A percentile compares a stretch with the other conserved stretches of the same genome.
Evolutionary conservation across 2,329 filamentous ascomycete genomes (phyloP).

Genomic region (Aspergillus sp.): DNA sequence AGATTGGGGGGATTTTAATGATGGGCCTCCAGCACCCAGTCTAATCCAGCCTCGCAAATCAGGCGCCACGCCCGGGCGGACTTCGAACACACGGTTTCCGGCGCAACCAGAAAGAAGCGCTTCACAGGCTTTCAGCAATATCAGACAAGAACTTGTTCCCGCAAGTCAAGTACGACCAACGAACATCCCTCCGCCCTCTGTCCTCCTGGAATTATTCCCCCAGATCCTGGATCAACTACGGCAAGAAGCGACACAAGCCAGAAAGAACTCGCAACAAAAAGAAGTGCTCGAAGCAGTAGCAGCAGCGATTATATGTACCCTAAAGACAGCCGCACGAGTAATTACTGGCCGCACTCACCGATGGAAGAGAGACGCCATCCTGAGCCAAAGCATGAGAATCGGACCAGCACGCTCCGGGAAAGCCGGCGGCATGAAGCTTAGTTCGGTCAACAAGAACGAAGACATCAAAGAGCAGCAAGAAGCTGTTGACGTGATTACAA

Average conservation of each 20-base stretch:
- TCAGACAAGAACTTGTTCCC: conserved; percentile 10
- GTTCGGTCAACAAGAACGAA: conserved; percentile 76
- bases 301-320: conserved; percentile 20
- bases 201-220: conserved; percentile 71
- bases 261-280: conserved; percentile 49
- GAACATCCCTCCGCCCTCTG: conserved; percentile 81
- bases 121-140: conserved; percentile 2
- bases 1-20: conserved; percentile 49
- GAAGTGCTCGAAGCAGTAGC: conserved; percentile 14
- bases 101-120: not conserved
- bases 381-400: conserved; percentile 85
- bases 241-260: conserved; percentile 57
- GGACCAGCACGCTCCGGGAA: conserved; percentile 65
- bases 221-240: conserved; percentile 61
- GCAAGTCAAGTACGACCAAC: conserved; percentile 54
- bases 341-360: conserved; percentile 77
- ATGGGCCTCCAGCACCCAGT: conserved; percentile 19
- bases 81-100: not conserved
- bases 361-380: conserved; percentile 82
- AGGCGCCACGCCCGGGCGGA: not conserved
- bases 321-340: conserved; percentile 63
- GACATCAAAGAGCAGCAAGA: conserved; percentile 78
- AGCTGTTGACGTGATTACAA: conserved; percentile 65
- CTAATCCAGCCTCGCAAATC: not conserved
- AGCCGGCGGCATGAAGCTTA: conserved; percentile 79